These are phyloP conservation scores for Apodospora peruviana DNA, from an alignment of 495 filamentous ascomycete species.

Conservation along the genomic window DNA sequence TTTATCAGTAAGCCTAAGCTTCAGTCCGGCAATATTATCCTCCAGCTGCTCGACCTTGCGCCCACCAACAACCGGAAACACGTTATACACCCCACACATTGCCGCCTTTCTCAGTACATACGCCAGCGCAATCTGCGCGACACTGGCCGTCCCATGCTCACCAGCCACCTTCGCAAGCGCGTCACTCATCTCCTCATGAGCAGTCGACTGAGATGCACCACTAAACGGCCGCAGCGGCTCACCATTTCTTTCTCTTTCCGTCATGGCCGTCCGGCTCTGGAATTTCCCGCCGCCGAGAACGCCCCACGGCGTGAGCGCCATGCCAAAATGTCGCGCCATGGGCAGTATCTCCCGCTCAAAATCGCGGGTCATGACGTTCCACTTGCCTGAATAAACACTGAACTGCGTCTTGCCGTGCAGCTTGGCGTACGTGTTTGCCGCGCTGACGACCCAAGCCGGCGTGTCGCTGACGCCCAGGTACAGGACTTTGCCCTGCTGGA, in stretches of 20 bases:
- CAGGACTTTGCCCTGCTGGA: conserved; percentile 53
- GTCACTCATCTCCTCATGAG: conserved; percentile 37
- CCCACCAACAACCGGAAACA: conserved; percentile 50
- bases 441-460: conserved; percentile 57
- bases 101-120: conserved; percentile 50
- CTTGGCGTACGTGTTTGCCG: conserved; percentile 52
- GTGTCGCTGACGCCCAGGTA: conserved; percentile 60
- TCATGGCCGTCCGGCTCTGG: conserved; percentile 36
- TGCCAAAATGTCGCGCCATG: conserved; percentile 52
- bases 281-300: conserved; percentile 51
- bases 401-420: conserved; percentile 57
- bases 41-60: conserved; percentile 59
- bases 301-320: conserved; percentile 56
- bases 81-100: conserved; percentile 2
- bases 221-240: conserved; percentile 22
- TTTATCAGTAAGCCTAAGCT: conserved; percentile 45
- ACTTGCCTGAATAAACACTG: conserved; percentile 61
- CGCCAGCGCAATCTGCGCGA: conserved; percentile 48
- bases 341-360: conserved; percentile 57
- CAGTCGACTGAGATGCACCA: conserved; percentile 28
- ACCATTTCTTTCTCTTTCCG: conserved; percentile 32
- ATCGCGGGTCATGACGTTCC: conserved; percentile 52
- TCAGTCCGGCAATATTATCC: conserved; percentile 57
- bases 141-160: conserved; percentile 34
- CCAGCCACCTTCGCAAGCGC: conserved; percentile 48